phyloP scores from a whole-genome alignment of 140 eudicot genomes.

The Stevia rebaudiana region DNA sequence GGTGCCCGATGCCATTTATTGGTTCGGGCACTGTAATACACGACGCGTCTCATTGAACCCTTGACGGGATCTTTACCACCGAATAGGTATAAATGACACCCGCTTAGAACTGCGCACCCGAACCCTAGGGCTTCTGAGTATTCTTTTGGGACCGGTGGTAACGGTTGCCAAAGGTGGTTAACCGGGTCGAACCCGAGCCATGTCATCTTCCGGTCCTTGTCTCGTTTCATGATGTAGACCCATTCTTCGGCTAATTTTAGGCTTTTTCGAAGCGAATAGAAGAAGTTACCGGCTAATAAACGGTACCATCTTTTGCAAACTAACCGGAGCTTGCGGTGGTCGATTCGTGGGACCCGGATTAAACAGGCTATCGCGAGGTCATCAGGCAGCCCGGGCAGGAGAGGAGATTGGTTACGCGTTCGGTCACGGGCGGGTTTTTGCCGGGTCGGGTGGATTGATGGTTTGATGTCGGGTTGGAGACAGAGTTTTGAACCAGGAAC shows the following conservation, averaged over 20 bases:
- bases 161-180: conserved; percentile 70
- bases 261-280: conserved; percentile 57
- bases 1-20: conserved; percentile 84
- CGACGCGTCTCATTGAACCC: conserved; percentile 78
- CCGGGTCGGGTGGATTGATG: conserved; percentile 61
- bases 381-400: conserved; percentile 79
- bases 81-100: conserved; percentile 67
- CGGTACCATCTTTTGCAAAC: conserved; percentile 86
- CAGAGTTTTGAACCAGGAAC: conserved; percentile 79
- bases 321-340: conserved; percentile 64
- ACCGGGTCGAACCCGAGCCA: conserved; percentile 75
- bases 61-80: conserved; percentile 76
- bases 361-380: conserved; percentile 82
- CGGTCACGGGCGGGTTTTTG: conserved; percentile 58
- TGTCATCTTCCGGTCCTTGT: conserved; percentile 53
- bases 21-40: conserved; percentile 64
- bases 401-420: conserved; percentile 59
- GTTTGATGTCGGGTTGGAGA: conserved; percentile 60
- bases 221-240: conserved; percentile 68
- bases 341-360: conserved; percentile 62
- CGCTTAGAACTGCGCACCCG: conserved; percentile 71
- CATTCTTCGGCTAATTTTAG: conserved; percentile 59
- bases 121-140: conserved; percentile 65
- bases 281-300: conserved; percentile 64
- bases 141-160: conserved; percentile 74